A percentile compares a stretch with the other conserved stretches of the same genome.
Evolutionary conservation across 2,329 filamentous ascomycete genomes (phyloP).

Genomic region (Epichloe gansuensis): DNA sequence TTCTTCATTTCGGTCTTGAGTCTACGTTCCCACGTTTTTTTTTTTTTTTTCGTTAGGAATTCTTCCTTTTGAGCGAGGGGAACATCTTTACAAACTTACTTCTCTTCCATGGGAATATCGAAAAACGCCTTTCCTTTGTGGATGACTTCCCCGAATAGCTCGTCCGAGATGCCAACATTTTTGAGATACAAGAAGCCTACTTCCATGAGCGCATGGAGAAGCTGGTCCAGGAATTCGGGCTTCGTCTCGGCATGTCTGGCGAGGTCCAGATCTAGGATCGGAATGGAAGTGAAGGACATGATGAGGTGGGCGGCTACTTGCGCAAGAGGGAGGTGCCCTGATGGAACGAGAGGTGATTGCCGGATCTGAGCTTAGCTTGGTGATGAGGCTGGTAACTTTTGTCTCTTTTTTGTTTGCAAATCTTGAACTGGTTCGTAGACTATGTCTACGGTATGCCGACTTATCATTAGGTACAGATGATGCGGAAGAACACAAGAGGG

Average conservation of each 20-base stretch:
- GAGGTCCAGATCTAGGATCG: conserved; percentile 61
- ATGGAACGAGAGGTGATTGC: no score
- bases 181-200: conserved; percentile 82
- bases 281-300: conserved; percentile 64
- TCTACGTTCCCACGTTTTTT: conserved; percentile 19
- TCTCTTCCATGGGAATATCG: conserved; percentile 61
- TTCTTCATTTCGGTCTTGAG: conserved; percentile 62
- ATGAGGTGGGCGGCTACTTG: background rate
- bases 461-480: no score
- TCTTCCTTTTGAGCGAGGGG: background rate
- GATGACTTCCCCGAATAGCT: conserved; percentile 53
- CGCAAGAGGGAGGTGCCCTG: no score
- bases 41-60: background rate
- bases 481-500: no score
- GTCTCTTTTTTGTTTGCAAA: no score
- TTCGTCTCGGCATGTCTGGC: conserved; percentile 54
- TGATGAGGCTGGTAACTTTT: no score
- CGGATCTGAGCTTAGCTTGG: no score
- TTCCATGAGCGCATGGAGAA: conserved; percentile 66
- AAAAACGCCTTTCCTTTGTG: conserved; percentile 61
- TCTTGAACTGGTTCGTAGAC: no score
- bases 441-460: no score
- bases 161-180: conserved; percentile 59
- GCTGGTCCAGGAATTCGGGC: conserved; percentile 53
- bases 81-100: conserved; percentile 29